A percentile compares a stretch with the other conserved stretches of the same genome.
These are phyloP conservation scores for Cordia subcordata DNA, from an alignment of 257 asterid species.

Conservation along the genomic window DNA sequence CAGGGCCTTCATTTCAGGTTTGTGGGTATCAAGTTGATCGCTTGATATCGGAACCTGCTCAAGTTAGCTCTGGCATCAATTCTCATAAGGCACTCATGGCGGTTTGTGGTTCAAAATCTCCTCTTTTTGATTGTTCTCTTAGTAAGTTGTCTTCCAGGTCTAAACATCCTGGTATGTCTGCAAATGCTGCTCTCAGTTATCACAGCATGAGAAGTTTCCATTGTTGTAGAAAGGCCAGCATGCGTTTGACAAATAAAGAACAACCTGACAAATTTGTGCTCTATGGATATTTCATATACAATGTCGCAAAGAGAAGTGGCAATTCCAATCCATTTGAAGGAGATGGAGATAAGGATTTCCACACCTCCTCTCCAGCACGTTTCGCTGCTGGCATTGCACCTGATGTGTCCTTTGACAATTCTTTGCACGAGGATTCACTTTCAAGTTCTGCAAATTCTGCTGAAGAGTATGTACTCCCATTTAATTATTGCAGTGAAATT, in stretches of 20 bases:
- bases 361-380: slow-evolving; percentile 44
- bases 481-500: background rate
- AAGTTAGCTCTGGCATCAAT: slow-evolving; percentile 1
- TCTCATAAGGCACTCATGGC: slow-evolving; percentile 49
- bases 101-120: slow-evolving; percentile 41
- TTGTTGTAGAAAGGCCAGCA: slow-evolving; percentile 48
- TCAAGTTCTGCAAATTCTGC: slow-evolving; percentile 47
- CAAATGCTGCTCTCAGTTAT: slow-evolving; percentile 34
- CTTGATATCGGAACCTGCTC: slow-evolving; percentile 21
- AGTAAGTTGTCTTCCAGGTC: slow-evolving; percentile 32
- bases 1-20: slow-evolving; percentile 68
- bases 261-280: slow-evolving; percentile 58
- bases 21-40: slow-evolving; percentile 63
- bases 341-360: slow-evolving; percentile 45
- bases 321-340: slow-evolving; percentile 34
- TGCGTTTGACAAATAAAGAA: slow-evolving; percentile 57
- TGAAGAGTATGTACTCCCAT: slow-evolving; percentile 52
- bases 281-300: slow-evolving; percentile 60
- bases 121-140: slow-evolving; percentile 30
- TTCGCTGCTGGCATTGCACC: slow-evolving; percentile 61
- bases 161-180: slow-evolving; percentile 31
- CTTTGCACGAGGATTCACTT: slow-evolving; percentile 39
- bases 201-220: slow-evolving; percentile 34
- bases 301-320: slow-evolving; percentile 51
- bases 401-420: slow-evolving; percentile 55